Evolutionary conservation across 2,329 filamentous ascomycete genomes (phyloP), one percentile per base, ranked within the genome.

Genomic region (Fulvia fulva): DNA sequence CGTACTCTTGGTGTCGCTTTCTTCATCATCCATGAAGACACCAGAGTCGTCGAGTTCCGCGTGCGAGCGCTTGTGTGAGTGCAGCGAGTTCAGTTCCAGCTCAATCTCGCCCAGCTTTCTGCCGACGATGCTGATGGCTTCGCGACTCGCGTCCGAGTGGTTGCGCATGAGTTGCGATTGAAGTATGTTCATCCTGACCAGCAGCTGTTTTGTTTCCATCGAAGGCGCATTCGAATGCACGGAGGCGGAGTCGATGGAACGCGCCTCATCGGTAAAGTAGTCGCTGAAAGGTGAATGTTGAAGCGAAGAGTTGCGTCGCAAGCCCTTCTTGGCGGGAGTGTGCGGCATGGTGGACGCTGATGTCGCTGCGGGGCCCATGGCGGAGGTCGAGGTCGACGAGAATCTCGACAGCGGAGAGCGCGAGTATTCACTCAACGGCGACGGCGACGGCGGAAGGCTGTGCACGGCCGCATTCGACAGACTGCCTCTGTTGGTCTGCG

Each of bases 231-330:
- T 60, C 19, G 43, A 60, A 14, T 16, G 26, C 22, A 32, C 26
- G 12, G 25, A 50, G 22, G 25, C 47, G 47, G 47, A 50, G 34
- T 60, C 58, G 26, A 67, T 60, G 4, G 68, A 72, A 14, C 66
- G 67, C 19, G 67, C 66, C 55, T 73, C 68, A 54, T 75, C 72
- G 53, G 73, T 74, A 66, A 74, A 74, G 63, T 76, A 76, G 63
- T 76, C 74, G 57, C 69, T 73, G 63, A 74, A 75, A 2, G 74
- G 74, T 50, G 74, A 76, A 55, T 73, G 68, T 28, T 68, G 67
- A 43, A 66, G 56, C 2, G 67, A 62, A 52, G 59, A 67, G 56
- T 41, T 63, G 37, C 53, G 43, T 25, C 63, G 63, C n/a, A 57
- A 50, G 23, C 19, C 56, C 23, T 50, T 28, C 55, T 66, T 68